Evolutionary conservation across 2,329 filamentous ascomycete genomes (phyloP), one percentile per base, ranked within the genome.

Genomic region (Ceratocystis cubensis): DNA sequence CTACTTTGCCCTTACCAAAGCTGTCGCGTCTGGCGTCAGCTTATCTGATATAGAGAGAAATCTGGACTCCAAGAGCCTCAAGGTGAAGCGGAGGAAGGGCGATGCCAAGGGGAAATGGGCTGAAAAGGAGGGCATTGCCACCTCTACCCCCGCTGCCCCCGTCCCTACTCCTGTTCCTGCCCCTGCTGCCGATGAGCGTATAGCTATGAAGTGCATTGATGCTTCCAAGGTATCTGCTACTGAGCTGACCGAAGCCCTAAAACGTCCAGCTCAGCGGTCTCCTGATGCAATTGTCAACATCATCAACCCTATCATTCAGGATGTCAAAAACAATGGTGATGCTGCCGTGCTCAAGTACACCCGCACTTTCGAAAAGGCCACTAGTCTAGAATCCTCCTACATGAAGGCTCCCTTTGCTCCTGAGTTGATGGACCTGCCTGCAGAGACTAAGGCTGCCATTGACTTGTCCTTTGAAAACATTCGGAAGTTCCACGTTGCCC

Each of bases 291-390:
- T 99, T 71, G 86, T 97, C 78, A 86, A 86, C 70, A 93, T 97
- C 64, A 90, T 96, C 68, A 85, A 84, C 45, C 94, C 94, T 1
- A 99, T 99, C 72, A 91, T 99, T 73, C 85, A 93, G 67, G 89
- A 92, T 61, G 88, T 99, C 66, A 88, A 87, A 66, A 81, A 84
- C 56, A 85, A 89, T 44, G 94, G 94, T 65, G 94, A 99, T 76
- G 88, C 88, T 72, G 92, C 91, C 2, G 81, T 99, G 28, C 82
- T 99, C 57, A 88, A 89, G 63, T 97, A 96, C 76, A 97, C 94
- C 0, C 92, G 96, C 82, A 96, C 95, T 76, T 99, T 99, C 71
- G 94, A 99, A 74, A 96, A 93, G 78, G 94, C 93, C 0, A 96
- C 90, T 0, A 93, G 89, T 2, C 80, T 99, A 68, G 94, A 85